These are phyloP conservation scores for Sechiopsis laciniata DNA, from an alignment of 306 rosid species.

Conservation along the genomic window DNA sequence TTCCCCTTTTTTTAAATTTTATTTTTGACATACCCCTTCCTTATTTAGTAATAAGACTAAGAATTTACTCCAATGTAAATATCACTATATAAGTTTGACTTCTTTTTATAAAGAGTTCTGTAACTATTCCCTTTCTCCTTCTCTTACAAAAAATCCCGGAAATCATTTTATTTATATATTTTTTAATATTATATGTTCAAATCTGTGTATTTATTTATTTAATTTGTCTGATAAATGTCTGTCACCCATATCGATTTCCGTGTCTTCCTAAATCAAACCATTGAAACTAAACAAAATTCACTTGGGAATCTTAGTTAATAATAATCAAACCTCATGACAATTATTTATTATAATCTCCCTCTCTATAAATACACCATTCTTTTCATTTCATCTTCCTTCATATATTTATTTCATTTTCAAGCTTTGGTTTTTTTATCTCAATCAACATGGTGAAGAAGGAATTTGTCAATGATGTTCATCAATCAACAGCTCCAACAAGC, in stretches of 20 bases:
- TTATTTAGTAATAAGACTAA: too few species aligned
- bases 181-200: background rate
- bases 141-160: too few species aligned
- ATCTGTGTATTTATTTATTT: background rate
- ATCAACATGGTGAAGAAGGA: slow-evolving; percentile 26
- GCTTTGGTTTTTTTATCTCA: background rate
- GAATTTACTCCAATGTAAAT: too few species aligned
- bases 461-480: slow-evolving; percentile 7
- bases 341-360: background rate
- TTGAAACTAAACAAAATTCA: slow-evolving; percentile 4
- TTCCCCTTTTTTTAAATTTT: too few species aligned
- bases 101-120: too few species aligned
- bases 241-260: slow-evolving; percentile 35
- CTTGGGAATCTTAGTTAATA: slow-evolving; percentile 7
- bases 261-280: slow-evolving; percentile 9
- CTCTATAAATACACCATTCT: slow-evolving; percentile 11
- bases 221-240: slow-evolving; percentile 34
- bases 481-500: slow-evolving; percentile 24
- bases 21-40: too few species aligned
- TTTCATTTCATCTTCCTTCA: background rate
- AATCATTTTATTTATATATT: too few species aligned
- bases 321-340: background rate
- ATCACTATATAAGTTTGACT: too few species aligned
- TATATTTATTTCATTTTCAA: background rate
- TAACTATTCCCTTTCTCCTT: too few species aligned